Conservation (phyloP, 176 grass and related monocot species). For the Aegilops tauschii region DNA sequence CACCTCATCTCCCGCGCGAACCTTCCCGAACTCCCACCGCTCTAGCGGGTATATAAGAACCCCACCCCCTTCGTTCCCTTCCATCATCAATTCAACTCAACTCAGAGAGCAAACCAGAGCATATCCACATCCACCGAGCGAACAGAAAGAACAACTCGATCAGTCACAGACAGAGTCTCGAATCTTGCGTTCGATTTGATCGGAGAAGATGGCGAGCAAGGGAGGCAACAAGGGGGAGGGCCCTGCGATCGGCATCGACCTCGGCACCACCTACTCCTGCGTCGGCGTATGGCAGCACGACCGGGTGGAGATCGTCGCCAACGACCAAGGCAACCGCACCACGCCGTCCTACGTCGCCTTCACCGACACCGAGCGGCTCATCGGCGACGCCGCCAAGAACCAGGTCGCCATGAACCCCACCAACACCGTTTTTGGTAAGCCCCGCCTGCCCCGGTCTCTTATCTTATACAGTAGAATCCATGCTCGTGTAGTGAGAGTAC, state of each 20-base stretch:
- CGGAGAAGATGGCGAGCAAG: constrained; percentile 27
- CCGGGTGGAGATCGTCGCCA: constrained; percentile 88
- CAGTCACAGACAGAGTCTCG: background rate
- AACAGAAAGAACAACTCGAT: background rate
- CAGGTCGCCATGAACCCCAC: constrained; percentile 97
- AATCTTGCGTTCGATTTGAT: background rate
- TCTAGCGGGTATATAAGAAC: background rate
- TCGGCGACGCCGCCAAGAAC: constrained; percentile 91
- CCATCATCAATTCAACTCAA: background rate
- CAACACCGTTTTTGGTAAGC: constrained; percentile 73
- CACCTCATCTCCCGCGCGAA: constrained; percentile 29
- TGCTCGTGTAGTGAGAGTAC: too few relatives aligned
- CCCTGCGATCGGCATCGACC: constrained; percentile 83
- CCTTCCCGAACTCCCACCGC: constrained; percentile 35
- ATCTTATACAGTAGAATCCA: too few relatives aligned
- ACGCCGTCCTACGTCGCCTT: constrained; percentile 80
- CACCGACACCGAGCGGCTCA: constrained; percentile 81
- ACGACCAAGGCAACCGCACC: constrained; percentile 94
- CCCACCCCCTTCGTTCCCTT: background rate
- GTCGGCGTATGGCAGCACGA: constrained; percentile 86
- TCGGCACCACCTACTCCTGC: constrained; percentile 90
- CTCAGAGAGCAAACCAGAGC: background rate
- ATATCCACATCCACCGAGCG: background rate
- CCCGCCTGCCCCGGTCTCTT: background rate
- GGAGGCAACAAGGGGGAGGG: constrained; percentile 50